Evolutionary conservation across 805 yeast species (phyloP).

Genomic region (Yueomyces sinensis): DNA sequence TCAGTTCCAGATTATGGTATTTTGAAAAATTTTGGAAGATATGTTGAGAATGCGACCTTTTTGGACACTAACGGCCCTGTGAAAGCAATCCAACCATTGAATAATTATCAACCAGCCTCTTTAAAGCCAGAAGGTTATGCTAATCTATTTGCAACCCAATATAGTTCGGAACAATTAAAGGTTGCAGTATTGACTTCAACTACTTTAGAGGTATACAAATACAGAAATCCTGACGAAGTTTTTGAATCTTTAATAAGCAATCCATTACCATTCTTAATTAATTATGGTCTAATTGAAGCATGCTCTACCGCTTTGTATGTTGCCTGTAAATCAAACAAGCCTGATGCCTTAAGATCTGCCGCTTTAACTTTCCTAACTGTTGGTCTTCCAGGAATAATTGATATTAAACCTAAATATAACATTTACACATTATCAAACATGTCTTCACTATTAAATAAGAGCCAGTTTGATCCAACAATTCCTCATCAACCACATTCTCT

Average conservation of each 20-base stretch:
- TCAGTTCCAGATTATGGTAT: slow-evolving; percentile 80
- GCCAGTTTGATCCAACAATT: slow-evolving; percentile 6
- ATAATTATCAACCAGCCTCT: slow-evolving; percentile 61
- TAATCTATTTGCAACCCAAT: slow-evolving; percentile 79
- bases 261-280: slow-evolving; percentile 53
- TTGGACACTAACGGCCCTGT: slow-evolving; percentile 47
- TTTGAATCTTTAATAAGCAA: slow-evolving; percentile 60
- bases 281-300: slow-evolving; percentile 80
- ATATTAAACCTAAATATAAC: slow-evolving; percentile 30
- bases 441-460: slow-evolving; percentile 15
- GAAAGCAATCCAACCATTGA: slow-evolving; percentile 59
- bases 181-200: slow-evolving; percentile 74
- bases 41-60: slow-evolving; percentile 72
- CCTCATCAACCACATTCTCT: slow-evolving; percentile 1
- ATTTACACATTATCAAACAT: slow-evolving; percentile 18
- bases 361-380: slow-evolving; percentile 32
- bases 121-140: slow-evolving; percentile 70
- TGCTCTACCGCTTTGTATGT: slow-evolving; percentile 80
- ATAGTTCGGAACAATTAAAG: slow-evolving; percentile 47
- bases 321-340: slow-evolving; percentile 59
- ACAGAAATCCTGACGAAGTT: slow-evolving; percentile 68
- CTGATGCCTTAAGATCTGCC: slow-evolving; percentile 34
- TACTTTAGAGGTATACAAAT: slow-evolving; percentile 64
- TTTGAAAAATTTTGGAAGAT: slow-evolving; percentile 55
- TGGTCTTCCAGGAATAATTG: slow-evolving; percentile 30